Conservation (phyloP, 169 alveolate species). For the Plasmodium vinckei region DNA sequence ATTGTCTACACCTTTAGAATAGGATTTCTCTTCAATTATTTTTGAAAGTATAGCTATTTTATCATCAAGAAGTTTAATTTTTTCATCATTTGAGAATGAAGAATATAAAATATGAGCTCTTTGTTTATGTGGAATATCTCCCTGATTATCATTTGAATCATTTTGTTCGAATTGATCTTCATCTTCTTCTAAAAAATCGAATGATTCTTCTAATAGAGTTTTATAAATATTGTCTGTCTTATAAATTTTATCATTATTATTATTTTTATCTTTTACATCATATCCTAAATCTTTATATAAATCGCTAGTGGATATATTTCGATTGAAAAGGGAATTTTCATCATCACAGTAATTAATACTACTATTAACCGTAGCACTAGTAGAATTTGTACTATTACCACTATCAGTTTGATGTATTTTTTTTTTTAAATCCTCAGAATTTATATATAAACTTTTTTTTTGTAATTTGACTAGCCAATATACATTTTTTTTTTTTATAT, state of each 20-base stretch:
- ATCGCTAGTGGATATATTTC: slow-evolving; percentile 51
- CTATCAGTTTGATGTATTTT: slow-evolving; percentile 25
- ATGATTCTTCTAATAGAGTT: slow-evolving; percentile 86
- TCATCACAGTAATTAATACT: neutral
- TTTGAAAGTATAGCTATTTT: slow-evolving; percentile 84
- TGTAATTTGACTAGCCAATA: slow-evolving; percentile 87
- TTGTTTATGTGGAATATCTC: slow-evolving; percentile 72
- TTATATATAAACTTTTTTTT: slow-evolving; percentile 64
- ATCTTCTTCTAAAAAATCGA: slow-evolving; percentile 87
- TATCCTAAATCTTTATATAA: slow-evolving; percentile 82
- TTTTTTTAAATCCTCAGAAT: slow-evolving; percentile 57
- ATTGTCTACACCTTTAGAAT: slow-evolving; percentile 81
- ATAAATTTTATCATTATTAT: slow-evolving; percentile 78
- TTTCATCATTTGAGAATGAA: slow-evolving; percentile 85
- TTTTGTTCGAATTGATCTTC: slow-evolving; percentile 78
- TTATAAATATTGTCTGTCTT: slow-evolving; percentile 80
- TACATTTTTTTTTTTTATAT: slow-evolving; percentile 83
- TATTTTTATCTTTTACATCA: slow-evolving; percentile 80
- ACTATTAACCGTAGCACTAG: neutral
- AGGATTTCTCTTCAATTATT: slow-evolving; percentile 85
- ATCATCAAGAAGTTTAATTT: slow-evolving; percentile 84
- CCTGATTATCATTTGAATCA: slow-evolving; percentile 18
- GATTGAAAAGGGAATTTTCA: slow-evolving; percentile 44
- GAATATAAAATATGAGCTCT: slow-evolving; percentile 85
- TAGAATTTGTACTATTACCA: neutral